Conservation (phyloP, 495 filamentous ascomycete species). For the Trichocladium antarcticum region DNA sequence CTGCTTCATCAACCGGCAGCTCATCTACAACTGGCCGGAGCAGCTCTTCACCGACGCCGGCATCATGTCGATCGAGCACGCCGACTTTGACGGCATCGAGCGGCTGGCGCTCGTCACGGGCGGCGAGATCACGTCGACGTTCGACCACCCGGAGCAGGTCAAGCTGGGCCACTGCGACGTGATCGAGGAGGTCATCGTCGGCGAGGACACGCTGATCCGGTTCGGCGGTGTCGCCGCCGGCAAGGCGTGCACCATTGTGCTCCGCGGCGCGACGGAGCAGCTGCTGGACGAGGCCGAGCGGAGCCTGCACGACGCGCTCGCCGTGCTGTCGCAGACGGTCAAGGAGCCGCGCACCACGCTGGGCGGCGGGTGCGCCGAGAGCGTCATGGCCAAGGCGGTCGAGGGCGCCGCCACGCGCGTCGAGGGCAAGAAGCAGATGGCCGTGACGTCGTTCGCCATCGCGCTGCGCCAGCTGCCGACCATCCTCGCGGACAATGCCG, state of each 20-base stretch:
- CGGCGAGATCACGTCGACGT: constrained; percentile 93
- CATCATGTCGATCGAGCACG: constrained; percentile 97
- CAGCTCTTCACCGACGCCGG: constrained; percentile 96
- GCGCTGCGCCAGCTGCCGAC: constrained; percentile 90
- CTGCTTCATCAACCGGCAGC: constrained; percentile 97
- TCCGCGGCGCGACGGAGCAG: constrained; percentile 93
- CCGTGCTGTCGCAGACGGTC: constrained; percentile 93
- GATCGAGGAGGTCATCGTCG: constrained; percentile 96
- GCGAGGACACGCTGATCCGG: constrained; percentile 91
- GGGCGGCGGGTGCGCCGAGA: constrained; percentile 92
- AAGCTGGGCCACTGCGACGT: constrained; percentile 91
- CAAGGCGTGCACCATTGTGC: constrained; percentile 90
- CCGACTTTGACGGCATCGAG: constrained; percentile 97
- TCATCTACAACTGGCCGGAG: constrained; percentile 99
- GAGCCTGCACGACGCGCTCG: constrained; percentile 89
- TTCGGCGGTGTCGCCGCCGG: constrained; percentile 95
- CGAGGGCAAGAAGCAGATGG: constrained; percentile 90
- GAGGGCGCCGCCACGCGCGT: constrained; percentile 89
- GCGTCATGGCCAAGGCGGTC: constrained; percentile 97
- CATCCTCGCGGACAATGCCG: constrained; percentile 94
- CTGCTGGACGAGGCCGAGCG: constrained; percentile 94
- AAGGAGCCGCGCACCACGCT: constrained; percentile 89
- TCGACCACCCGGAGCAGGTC: constrained; percentile 93
- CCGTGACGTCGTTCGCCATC: constrained; percentile 78
- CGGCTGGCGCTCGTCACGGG: constrained; percentile 89